Conservation (phyloP, 306 rosid genomes). For the peach (Prunus persica) region DNA sequence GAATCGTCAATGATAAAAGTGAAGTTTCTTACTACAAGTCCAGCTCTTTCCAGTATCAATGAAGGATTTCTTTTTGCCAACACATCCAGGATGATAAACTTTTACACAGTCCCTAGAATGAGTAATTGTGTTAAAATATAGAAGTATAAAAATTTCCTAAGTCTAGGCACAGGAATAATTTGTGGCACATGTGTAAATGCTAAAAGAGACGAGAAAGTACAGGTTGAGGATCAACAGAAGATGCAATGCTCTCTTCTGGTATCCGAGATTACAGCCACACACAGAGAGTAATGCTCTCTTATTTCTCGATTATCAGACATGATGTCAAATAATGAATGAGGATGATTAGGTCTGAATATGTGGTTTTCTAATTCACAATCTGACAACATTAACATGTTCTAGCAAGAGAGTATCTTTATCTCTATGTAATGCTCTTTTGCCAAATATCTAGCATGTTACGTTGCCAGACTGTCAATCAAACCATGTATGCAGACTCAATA, state of each 20-base stretch:
- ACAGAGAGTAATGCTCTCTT: not conserved
- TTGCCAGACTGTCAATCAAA: not conserved
- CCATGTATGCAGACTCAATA: not conserved
- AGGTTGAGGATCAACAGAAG: not conserved
- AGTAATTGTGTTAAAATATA: not conserved
- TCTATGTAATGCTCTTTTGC: not conserved
- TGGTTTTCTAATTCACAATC: not conserved
- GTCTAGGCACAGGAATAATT: not conserved
- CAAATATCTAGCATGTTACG: not conserved
- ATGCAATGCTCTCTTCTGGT: not conserved
- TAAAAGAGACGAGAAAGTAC: not conserved
- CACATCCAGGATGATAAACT: conserved; percentile 60
- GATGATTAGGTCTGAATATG: not conserved
- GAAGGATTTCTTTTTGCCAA: conserved; percentile 26
- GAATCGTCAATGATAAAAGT: not conserved
- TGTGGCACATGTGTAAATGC: not conserved
- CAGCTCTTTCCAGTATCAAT: conserved; percentile 21
- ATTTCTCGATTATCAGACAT: not conserved
- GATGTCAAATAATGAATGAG: not conserved
- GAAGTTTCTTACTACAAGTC: conserved; percentile 55
- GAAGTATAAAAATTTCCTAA: not conserved
- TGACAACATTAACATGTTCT: not conserved
- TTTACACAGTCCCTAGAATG: conserved; percentile 52
- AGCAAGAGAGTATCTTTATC: not conserved
- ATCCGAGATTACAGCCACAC: not conserved